Percentiles rank a stretch among this genome's conserved stretches.
These are phyloP conservation scores for Papiliotrema nemorosa DNA, from an alignment of 1,284 basidiomycete species.

Conservation along the genomic window DNA sequence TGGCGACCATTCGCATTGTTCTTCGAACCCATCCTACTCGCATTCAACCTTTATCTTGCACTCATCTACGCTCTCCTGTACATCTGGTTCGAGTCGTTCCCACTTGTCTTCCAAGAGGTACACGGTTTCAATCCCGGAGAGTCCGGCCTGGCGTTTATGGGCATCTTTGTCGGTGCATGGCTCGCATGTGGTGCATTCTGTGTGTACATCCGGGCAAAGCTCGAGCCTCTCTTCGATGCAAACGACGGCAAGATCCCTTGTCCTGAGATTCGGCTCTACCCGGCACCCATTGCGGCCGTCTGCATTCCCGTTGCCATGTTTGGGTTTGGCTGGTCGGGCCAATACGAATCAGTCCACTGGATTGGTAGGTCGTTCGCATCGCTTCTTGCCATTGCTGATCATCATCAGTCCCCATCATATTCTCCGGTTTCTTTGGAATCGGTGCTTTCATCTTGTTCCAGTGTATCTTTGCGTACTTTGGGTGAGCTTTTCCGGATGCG, in stretches of 20 bases:
- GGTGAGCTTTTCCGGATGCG: not conserved
- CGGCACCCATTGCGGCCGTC: slow-evolving; percentile 12
- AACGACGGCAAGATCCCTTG: slow-evolving; percentile 16
- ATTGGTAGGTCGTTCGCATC: slow-evolving; percentile 16
- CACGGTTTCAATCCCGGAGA: slow-evolving; percentile 17
- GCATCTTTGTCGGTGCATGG: slow-evolving; percentile 12
- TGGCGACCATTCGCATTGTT: slow-evolving; percentile 14
- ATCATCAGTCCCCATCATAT: slow-evolving; percentile 23
- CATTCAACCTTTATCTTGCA: slow-evolving; percentile 13
- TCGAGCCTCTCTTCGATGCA: slow-evolving; percentile 18
- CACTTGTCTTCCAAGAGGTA: slow-evolving; percentile 11
- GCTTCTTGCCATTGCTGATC: slow-evolving; percentile 1
- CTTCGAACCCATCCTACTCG: slow-evolving; percentile 8
- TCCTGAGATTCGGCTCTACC: slow-evolving; percentile 12
- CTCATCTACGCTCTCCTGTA: slow-evolving; percentile 15
- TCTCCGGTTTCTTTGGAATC: slow-evolving; percentile 19
- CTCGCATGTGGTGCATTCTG: slow-evolving; percentile 1
- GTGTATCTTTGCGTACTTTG: slow-evolving; percentile 14
- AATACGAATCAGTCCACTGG: slow-evolving; percentile 14
- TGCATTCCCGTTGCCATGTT: slow-evolving; percentile 22
- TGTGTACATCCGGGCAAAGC: slow-evolving; percentile 13
- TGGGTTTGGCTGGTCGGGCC: slow-evolving; percentile 19
- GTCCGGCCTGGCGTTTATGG: slow-evolving; percentile 12
- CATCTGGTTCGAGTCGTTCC: slow-evolving; percentile 14
- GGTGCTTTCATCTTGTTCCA: slow-evolving; percentile 19